phyloP scores from a whole-genome alignment of 2,329 filamentous ascomycete genomes.

The Fusarium bactridioides region DNA sequence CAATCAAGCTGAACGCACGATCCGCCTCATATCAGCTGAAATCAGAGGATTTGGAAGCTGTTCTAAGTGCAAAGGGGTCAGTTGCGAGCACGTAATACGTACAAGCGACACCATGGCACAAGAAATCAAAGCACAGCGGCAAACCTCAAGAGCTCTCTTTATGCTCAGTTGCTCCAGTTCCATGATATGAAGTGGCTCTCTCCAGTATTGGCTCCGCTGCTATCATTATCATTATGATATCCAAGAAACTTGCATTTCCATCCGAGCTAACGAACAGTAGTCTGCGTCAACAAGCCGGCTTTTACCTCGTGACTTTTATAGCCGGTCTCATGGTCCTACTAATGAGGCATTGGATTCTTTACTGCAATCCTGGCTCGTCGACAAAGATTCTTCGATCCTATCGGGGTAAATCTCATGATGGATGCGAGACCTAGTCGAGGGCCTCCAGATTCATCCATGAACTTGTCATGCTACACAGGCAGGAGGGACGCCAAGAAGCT shows the following conservation, averaged over 20 bases:
- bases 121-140: not conserved
- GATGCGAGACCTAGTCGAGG: not conserved
- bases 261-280: conserved; percentile 6
- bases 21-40: conserved; percentile 2
- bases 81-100: not conserved
- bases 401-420: not conserved
- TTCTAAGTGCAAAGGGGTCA: not conserved
- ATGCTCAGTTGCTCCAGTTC: conserved; percentile 15
- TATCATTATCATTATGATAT: not conserved
- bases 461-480: not conserved
- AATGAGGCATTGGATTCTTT: not conserved
- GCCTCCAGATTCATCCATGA: not conserved
- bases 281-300: not conserved
- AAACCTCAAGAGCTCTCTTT: conserved; percentile 12
- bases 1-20: not conserved
- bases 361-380: not conserved
- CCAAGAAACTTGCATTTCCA: conserved; percentile 1
- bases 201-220: conserved; percentile 9
- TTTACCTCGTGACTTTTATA: not conserved
- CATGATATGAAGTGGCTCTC: conserved; percentile 24
- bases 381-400: not conserved
- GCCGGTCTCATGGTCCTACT: not conserved
- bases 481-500: not conserved
- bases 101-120: not conserved
- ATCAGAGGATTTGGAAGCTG: not conserved